These are phyloP conservation scores for Vaccinium myrtillus DNA, from an alignment of 148 eudicot species.

Conservation along the genomic window DNA sequence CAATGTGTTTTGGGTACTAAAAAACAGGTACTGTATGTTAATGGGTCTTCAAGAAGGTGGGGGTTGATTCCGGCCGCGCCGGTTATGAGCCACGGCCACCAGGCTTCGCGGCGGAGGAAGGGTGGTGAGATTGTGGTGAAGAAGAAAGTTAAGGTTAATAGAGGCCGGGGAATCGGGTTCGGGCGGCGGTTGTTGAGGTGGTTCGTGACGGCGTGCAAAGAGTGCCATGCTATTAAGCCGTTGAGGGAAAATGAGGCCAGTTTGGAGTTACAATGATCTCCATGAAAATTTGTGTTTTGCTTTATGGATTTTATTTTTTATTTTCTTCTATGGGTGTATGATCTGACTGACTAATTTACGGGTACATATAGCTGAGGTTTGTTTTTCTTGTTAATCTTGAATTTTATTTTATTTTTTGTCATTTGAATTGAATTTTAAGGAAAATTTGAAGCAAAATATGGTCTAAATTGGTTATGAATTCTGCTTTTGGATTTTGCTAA, in stretches of 20 bases:
- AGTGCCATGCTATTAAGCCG: conserved; percentile 64
- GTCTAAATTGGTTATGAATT: not conserved
- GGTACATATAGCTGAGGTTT: not conserved
- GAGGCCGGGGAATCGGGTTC: conserved; percentile 26
- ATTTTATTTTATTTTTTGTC: not conserved
- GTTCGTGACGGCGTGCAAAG: conserved; percentile 56
- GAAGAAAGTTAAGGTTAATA: not conserved
- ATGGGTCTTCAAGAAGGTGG: conserved; percentile 53
- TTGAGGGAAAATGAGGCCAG: not conserved
- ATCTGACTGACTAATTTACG: not conserved
- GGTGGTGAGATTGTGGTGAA: conserved; percentile 17
- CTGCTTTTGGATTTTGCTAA: not conserved
- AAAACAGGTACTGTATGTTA: not conserved
- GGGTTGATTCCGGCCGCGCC: conserved; percentile 58
- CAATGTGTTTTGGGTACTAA: conserved; percentile 12
- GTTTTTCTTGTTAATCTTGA: not conserved
- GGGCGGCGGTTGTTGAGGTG: conserved; percentile 46
- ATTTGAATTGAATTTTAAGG: not conserved
- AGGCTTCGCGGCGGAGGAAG: conserved; percentile 35
- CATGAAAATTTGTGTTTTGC: not conserved
- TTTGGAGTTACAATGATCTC: conserved; percentile 1
- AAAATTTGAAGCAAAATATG: not conserved
- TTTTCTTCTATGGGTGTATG: not conserved
- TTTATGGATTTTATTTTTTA: not conserved
- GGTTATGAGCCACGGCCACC: conserved; percentile 43